Conservation (phyloP, 345 rosid genomes). For the Melaleuca alternifolia region DNA sequence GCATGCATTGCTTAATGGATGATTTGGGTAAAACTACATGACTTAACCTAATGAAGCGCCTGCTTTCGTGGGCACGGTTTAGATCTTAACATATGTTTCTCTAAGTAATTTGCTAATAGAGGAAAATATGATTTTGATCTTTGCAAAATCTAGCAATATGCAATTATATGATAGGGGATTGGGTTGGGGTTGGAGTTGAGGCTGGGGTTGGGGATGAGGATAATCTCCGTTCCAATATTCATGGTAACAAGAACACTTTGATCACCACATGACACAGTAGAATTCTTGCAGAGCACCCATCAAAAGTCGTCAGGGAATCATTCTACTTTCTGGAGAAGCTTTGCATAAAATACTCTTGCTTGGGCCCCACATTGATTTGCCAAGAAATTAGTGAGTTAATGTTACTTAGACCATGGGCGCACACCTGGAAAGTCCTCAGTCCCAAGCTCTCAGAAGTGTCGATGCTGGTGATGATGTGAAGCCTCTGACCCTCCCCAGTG, state of each 20-base stretch:
- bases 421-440: conserved; percentile 54
- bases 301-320: neutral
- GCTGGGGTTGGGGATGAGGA: neutral
- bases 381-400: neutral
- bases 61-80: neutral
- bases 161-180: neutral
- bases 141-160: neutral
- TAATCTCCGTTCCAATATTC: neutral
- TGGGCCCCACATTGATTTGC: neutral
- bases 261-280: neutral
- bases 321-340: neutral
- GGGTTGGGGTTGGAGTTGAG: neutral
- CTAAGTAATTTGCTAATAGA: neutral
- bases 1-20: neutral
- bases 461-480: conserved; percentile 62
- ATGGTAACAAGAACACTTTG: neutral
- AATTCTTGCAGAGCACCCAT: neutral
- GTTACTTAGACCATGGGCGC: neutral
- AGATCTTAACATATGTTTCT: neutral
- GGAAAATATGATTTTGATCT: neutral
- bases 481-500: conserved; percentile 57
- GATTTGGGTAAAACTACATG: neutral
- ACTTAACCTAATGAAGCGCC: neutral
- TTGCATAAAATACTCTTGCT: neutral
- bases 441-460: conserved; percentile 68